Conservation (phyloP, 2,329 filamentous ascomycete genomes). For the Teratosphaeria destructans region DNA sequence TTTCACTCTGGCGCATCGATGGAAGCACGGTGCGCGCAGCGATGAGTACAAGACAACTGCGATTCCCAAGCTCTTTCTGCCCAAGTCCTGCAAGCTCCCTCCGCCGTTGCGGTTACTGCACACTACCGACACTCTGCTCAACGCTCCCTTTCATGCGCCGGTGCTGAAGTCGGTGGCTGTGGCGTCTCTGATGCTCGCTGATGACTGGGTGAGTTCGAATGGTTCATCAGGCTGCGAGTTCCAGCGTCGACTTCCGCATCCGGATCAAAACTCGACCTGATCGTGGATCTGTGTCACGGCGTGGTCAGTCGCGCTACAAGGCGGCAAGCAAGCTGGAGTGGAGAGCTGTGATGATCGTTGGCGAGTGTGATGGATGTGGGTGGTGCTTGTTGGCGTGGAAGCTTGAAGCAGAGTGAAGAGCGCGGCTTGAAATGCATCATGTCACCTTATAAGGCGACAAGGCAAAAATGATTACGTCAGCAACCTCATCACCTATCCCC, state of each 20-base stretch:
- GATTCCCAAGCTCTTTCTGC: conserved; percentile 22
- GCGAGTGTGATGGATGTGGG: not conserved
- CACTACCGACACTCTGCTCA: not conserved
- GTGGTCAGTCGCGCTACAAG: not conserved
- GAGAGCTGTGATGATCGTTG: not conserved
- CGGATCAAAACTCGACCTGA: not conserved
- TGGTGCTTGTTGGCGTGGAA: not conserved
- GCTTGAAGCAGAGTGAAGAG: not conserved
- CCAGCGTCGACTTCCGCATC: too few relatives aligned
- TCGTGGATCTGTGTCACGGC: not conserved
- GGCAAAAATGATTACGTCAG: not conserved
- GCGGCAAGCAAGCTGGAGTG: not conserved
- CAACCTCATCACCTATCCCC: not conserved
- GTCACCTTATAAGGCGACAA: not conserved
- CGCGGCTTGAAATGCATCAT: not conserved
- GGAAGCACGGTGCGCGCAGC: not conserved
- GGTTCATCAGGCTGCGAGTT: not conserved
- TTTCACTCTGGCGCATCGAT: not conserved
- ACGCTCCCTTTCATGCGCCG: not conserved
- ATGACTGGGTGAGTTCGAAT: not conserved
- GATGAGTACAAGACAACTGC: not conserved
- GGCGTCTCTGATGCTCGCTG: not conserved
- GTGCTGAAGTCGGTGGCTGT: not conserved
- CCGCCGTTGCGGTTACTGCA: conserved; percentile 7
- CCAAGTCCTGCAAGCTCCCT: conserved; percentile 8